A percentile compares a stretch with the other conserved stretches of the same genome.
These are phyloP conservation scores for Ampelocalamus luodianensis DNA, from an alignment of 176 grass and related monocot genomes.

Conservation along the genomic window DNA sequence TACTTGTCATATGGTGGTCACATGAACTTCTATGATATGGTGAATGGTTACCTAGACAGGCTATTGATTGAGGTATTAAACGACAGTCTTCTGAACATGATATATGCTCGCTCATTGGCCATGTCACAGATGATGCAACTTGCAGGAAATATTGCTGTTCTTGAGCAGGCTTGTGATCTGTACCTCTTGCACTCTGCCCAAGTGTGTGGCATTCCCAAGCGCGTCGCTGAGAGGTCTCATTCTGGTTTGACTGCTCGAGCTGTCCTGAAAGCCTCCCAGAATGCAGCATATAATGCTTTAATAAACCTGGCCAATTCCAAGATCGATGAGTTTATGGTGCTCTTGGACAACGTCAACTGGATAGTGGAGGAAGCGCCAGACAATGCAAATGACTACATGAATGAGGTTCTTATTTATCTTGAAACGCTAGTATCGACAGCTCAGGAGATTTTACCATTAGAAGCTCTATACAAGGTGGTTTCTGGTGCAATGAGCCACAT, in stretches of 20 bases:
- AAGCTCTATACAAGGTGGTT: slow-evolving; percentile 79
- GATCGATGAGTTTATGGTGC: slow-evolving; percentile 82
- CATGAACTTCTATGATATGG: too few relatives aligned
- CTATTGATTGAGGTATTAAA: too few relatives aligned
- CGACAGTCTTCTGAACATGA: too few relatives aligned
- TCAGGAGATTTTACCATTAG: slow-evolving; percentile 1
- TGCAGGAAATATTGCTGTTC: too few relatives aligned
- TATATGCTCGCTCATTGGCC: too few relatives aligned
- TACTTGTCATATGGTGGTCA: too few relatives aligned
- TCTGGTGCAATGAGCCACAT: slow-evolving; percentile 78
- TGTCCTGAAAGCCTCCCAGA: slow-evolving; percentile 84
- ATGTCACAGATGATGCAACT: too few relatives aligned
- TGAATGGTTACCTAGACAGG: too few relatives aligned
- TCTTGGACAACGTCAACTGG: slow-evolving; percentile 77
- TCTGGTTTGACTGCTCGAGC: slow-evolving; percentile 73
- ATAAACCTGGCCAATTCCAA: slow-evolving; percentile 56
- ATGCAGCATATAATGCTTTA: slow-evolving; percentile 78
- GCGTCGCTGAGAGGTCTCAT: slow-evolving; percentile 21
- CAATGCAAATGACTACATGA: slow-evolving; percentile 84
- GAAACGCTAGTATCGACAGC: too few relatives aligned
- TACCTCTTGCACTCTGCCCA: too few relatives aligned
- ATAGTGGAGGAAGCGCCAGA: slow-evolving; percentile 75
- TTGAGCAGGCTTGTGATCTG: too few relatives aligned
- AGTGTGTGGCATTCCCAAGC: too few relatives aligned
- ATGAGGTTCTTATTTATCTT: slow-evolving; percentile 81